phyloP scores from a whole-genome alignment of 2,329 filamentous ascomycete species.

The Alternaria alternata region DNA sequence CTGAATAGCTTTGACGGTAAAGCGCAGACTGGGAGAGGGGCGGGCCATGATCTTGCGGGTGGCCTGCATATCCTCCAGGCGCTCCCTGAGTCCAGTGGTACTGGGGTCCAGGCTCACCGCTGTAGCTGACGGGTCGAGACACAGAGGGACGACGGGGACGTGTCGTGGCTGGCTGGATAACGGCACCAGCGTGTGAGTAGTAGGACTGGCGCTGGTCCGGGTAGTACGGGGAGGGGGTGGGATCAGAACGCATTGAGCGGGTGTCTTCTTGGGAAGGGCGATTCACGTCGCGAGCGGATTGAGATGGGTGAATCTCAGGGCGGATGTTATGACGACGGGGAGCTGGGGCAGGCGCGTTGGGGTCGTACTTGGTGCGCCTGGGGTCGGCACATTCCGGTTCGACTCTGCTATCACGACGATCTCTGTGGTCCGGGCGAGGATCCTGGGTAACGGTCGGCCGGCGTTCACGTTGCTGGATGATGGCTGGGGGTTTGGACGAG shows the following conservation, averaged over 20 bases:
- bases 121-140: slow-evolving; percentile 46
- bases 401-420: slow-evolving; percentile 19
- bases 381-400: slow-evolving; percentile 46
- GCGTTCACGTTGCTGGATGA: slow-evolving; percentile 8
- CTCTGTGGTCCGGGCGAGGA: slow-evolving; percentile 14
- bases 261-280: slow-evolving; percentile 31
- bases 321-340: slow-evolving; percentile 16
- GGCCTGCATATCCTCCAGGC: slow-evolving; percentile 13
- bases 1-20: slow-evolving; percentile 25
- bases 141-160: slow-evolving; percentile 39
- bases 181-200: slow-evolving; percentile 35
- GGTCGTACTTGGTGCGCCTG: slow-evolving; percentile 40
- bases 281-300: slow-evolving; percentile 42
- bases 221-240: slow-evolving; percentile 35
- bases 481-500: slow-evolving; percentile 29
- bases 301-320: slow-evolving; percentile 30
- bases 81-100: slow-evolving; percentile 32
- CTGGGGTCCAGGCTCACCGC: slow-evolving; percentile 30
- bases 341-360: slow-evolving; percentile 23
- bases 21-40: slow-evolving; percentile 44
- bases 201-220: slow-evolving; percentile 30
- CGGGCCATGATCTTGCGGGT: slow-evolving; percentile 40
- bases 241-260: slow-evolving; percentile 44
- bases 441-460: slow-evolving; percentile 14
- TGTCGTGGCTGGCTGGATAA: slow-evolving; percentile 39